Percentiles rank a stretch among this genome's conserved stretches.
Conservation (phyloP, 2,329 filamentous ascomycete genomes). For the Clonostachys byssicola region DNA sequence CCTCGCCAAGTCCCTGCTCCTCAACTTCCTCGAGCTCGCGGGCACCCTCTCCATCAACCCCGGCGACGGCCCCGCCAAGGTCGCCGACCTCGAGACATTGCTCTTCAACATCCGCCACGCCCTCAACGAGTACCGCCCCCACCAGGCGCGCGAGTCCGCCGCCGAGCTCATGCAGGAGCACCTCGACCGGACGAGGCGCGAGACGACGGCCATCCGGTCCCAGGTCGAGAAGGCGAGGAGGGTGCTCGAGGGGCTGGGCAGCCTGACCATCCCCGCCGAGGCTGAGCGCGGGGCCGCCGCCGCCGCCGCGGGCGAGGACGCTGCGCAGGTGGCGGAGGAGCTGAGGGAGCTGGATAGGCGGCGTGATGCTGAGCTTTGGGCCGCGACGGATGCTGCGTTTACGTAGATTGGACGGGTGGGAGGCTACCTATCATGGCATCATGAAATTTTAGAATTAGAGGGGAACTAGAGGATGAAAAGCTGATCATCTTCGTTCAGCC, state of each 20-base stretch:
- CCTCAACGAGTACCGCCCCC: slow-evolving; percentile 89
- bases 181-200: slow-evolving; percentile 65
- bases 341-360: slow-evolving; percentile 11
- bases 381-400: slow-evolving; percentile 33
- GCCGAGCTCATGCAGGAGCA: slow-evolving; percentile 87
- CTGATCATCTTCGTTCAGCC: no score
- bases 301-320: background rate
- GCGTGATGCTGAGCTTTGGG: slow-evolving; percentile 32
- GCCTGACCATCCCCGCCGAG: slow-evolving; percentile 23
- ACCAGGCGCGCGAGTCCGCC: slow-evolving; percentile 84
- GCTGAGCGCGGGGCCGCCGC: background rate
- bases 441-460: no score
- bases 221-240: slow-evolving; percentile 70
- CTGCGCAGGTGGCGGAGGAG: slow-evolving; percentile 4
- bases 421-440: background rate
- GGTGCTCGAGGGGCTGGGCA: slow-evolving; percentile 65
- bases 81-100: slow-evolving; percentile 74
- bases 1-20: slow-evolving; percentile 76
- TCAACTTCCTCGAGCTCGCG: slow-evolving; percentile 84
- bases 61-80: slow-evolving; percentile 60
- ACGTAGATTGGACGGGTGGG: slow-evolving; percentile 11
- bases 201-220: slow-evolving; percentile 65
- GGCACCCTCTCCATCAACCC: slow-evolving; percentile 36
- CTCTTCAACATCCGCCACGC: slow-evolving; percentile 91
- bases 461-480: no score